These are phyloP conservation scores for Penicillium pancosmium DNA, from an alignment of 495 filamentous ascomycete species.

Conservation along the genomic window DNA sequence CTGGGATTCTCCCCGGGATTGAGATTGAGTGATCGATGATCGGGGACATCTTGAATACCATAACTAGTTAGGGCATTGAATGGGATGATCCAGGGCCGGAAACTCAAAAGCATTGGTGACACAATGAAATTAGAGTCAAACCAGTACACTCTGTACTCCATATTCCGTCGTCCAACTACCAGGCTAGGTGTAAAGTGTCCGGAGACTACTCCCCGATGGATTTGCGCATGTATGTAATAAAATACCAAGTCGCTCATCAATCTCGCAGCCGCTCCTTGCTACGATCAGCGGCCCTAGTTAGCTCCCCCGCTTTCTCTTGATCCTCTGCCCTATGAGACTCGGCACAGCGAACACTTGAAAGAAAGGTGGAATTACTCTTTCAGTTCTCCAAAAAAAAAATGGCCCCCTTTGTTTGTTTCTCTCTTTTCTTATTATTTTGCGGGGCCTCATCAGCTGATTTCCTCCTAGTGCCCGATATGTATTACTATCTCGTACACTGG, in stretches of 20 bases:
- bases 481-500: not conserved
- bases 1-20: not conserved
- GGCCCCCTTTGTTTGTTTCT: not conserved
- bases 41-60: constrained; percentile 4
- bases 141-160: not conserved
- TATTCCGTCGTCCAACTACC: constrained; percentile 6
- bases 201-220: constrained; percentile 2
- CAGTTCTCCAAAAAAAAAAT: not conserved
- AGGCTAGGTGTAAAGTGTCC: not conserved
- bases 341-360: not conserved
- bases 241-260: constrained; percentile 9
- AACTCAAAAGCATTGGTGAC: not conserved
- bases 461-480: constrained; percentile 9
- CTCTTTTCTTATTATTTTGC: constrained; percentile 12
- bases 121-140: too few relatives aligned
- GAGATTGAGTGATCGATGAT: not conserved
- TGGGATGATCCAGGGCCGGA: not conserved
- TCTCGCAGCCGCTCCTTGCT: constrained; percentile 34
- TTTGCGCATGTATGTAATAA: not conserved
- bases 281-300: constrained; percentile 34
- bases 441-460: constrained; percentile 18
- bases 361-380: constrained; percentile 8
- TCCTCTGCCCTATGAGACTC: constrained; percentile 14
- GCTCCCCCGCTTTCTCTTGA: constrained; percentile 24
- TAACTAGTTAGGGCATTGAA: too few relatives aligned